Evolutionary conservation across 257 asterid genomes (phyloP).

Genomic region (Nicotiana otophora): DNA sequence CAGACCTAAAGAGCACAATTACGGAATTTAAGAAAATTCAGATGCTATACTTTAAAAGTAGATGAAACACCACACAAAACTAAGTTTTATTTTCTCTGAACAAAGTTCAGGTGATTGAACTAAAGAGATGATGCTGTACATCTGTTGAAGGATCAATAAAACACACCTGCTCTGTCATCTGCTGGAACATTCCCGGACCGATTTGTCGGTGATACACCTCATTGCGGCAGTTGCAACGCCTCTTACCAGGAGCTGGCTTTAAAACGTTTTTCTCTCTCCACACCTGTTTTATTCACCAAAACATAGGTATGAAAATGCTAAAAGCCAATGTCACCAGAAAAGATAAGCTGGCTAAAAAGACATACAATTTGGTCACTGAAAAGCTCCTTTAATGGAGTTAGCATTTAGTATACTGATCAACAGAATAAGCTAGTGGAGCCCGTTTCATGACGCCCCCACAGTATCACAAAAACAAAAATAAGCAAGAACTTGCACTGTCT

Average conservation of each 20-base stretch:
- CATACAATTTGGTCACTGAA: background rate
- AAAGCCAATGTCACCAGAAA: background rate
- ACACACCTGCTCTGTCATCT: constrained; percentile 95
- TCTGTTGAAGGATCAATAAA: background rate
- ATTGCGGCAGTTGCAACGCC: constrained; percentile 94
- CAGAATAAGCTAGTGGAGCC: background rate
- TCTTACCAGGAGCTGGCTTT: constrained; percentile 95
- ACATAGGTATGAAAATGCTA: background rate
- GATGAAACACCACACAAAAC: background rate
- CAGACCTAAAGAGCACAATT: constrained; percentile 51
- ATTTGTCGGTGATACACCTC: constrained; percentile 98
- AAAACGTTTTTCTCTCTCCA: constrained; percentile 93
- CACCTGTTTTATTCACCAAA: constrained; percentile 44
- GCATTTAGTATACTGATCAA: background rate
- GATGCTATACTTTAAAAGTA: background rate
- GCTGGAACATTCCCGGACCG: constrained; percentile 99
- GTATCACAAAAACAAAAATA: background rate
- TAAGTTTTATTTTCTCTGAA: background rate
- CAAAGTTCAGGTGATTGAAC: background rate
- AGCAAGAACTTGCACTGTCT: background rate
- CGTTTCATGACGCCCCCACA: background rate
- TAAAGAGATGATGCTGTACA: background rate
- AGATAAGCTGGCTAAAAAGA: background rate
- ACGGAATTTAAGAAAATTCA: background rate
- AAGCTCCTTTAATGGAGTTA: background rate